A percentile compares a stretch with the other conserved stretches of the same genome.
Evolutionary conservation across 2,329 filamentous ascomycete species (phyloP).

Genomic region (Boeremia lycopersici): DNA sequence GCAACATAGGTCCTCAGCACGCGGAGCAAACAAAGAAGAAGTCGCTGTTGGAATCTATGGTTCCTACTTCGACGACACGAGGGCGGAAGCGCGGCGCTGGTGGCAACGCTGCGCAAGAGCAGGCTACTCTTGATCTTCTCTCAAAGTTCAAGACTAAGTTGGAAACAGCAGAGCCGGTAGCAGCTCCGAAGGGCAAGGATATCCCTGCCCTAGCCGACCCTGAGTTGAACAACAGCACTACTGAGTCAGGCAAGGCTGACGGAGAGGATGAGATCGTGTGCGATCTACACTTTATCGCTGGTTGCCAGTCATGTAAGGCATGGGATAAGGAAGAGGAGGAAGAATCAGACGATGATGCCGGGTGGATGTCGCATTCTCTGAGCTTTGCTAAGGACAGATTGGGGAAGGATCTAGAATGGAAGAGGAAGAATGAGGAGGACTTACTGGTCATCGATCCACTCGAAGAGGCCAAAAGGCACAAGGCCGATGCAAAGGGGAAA

Average conservation of each 20-base stretch:
- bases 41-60: constrained; percentile 73
- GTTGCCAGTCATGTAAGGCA: constrained; percentile 87
- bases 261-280: constrained; percentile 64
- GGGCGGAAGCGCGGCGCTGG: constrained; percentile 73
- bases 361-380: constrained; percentile 86
- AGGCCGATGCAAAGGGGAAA: constrained; percentile 60
- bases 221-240: constrained; percentile 9
- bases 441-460: constrained; percentile 91
- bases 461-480: constrained; percentile 77
- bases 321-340: constrained; percentile 77
- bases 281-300: constrained; percentile 93
- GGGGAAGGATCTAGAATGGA: constrained; percentile 89
- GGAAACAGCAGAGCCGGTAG: constrained; percentile 48
- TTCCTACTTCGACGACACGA: constrained; percentile 71
- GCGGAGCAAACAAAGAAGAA: constrained; percentile 55
- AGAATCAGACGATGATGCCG: constrained; percentile 63
- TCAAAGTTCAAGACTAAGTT: constrained; percentile 81
- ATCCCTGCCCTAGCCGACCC: constrained; percentile 27
- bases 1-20: constrained; percentile 53
- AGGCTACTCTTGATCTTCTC: constrained; percentile 68
- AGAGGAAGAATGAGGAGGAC: constrained; percentile 89
- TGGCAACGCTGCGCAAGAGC: constrained; percentile 57
- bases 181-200: constrained; percentile 45
- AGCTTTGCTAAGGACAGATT: constrained; percentile 87
- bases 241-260: constrained; percentile 9